Percentiles rank a stretch among this genome's conserved stretches.
Conservation (phyloP, 495 filamentous ascomycete species). For the Daldinia vernicosa region DNA sequence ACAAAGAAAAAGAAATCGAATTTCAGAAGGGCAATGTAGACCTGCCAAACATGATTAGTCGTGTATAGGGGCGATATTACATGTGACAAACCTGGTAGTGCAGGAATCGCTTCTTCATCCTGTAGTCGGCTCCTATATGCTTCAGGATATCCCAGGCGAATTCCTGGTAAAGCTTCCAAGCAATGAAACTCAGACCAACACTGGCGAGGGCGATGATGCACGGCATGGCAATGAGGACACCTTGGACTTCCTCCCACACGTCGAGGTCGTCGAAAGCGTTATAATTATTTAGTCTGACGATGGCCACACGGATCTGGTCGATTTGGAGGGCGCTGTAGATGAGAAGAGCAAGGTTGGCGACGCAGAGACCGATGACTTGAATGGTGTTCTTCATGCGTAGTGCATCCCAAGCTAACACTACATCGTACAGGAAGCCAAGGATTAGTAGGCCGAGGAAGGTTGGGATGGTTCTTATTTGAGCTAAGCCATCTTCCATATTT, state of each 20-base stretch:
- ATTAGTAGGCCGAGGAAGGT: slow-evolving; percentile 97
- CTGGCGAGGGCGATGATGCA: slow-evolving; percentile 81
- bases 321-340: slow-evolving; percentile 93
- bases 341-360: slow-evolving; percentile 89
- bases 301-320: slow-evolving; percentile 81
- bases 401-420: slow-evolving; percentile 90
- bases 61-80: background rate
- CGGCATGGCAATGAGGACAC: slow-evolving; percentile 86
- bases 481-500: slow-evolving; percentile 45
- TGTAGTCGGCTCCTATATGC: slow-evolving; percentile 96
- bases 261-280: slow-evolving; percentile 44
- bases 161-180: slow-evolving; percentile 96
- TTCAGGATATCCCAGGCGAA: slow-evolving; percentile 99
- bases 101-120: slow-evolving; percentile 95
- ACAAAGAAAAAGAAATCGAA: slow-evolving; percentile 99
- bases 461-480: slow-evolving; percentile 74
- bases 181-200: slow-evolving; percentile 74
- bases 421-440: slow-evolving; percentile 92
- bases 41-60: slow-evolving; percentile 64
- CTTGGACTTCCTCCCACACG: slow-evolving; percentile 73
- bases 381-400: slow-evolving; percentile 96
- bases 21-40: slow-evolving; percentile 96
- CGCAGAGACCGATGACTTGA: slow-evolving; percentile 93
- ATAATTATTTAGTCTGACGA: slow-evolving; percentile 55
- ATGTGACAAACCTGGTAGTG: slow-evolving; percentile 82